Base-by-base conservation (phyloP, 2,329 filamentous ascomycete species). In the Hymenoscyphus fructigenus region DNA sequence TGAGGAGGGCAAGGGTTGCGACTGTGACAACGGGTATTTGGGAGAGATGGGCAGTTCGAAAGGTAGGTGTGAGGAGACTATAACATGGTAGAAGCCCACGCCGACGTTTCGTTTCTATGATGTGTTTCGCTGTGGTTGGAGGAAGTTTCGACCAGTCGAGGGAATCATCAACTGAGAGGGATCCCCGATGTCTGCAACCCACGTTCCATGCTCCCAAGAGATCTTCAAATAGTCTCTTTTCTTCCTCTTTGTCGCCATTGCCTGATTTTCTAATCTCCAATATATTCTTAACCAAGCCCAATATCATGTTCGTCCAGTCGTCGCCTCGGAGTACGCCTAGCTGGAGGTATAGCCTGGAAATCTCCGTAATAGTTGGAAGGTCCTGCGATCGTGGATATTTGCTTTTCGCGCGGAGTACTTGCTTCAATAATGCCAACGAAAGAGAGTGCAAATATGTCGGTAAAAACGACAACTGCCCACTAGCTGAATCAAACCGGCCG, bases 201-300 rank as follows among this genome's bases (percentile, higher is more conserved):
- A 74, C 66, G 60, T 73, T 73, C 75, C 75, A 76, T 38, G 71
- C 65, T 36, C 68, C 73, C 5, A 76, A 62, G 28, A 76, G 64
- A 66, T 76, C 74, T 23, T 36, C 23, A 28, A 70, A 41, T 17
- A 74, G 63, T 7, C 26, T 58, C 44, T 66, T 60, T 59, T 68
- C 66, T 34, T 32, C n/a, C 36, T 38, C 50, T 6, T 32, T 20
- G 15, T 65, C 65, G 12, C 58, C 20, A 12, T 50, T 12, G 2
- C 36, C 15, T 17, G 62, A 20, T 38, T 68, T 26, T 26, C 44
- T 38, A 28, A 63, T 26, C 38, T 61, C 68, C 34, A 71, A 62
- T 23, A 75, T 65, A 29, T 36, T 67, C 41, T 66, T 60, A 53
- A 75, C 57, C 26, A 75, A 63, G 58, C 6, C 28, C 58, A 60